Evolutionary conservation across 257 asterid genomes (phyloP).

Genomic region (Solanum dulcamara): DNA sequence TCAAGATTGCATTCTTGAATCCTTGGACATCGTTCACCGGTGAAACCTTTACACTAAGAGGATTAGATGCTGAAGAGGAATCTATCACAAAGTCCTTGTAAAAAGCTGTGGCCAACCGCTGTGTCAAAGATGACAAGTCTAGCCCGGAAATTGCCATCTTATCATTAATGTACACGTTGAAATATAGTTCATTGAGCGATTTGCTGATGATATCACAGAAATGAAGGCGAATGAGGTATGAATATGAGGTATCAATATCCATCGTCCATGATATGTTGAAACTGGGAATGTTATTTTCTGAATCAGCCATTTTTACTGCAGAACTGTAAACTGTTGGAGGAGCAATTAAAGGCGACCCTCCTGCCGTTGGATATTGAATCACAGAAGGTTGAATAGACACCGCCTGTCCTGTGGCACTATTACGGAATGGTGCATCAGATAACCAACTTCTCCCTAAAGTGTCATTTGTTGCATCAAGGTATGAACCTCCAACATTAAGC

Average conservation of each 20-base stretch:
- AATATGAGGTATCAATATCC: conserved; percentile 44
- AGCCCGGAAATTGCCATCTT: conserved; percentile 39
- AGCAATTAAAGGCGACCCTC: conserved; percentile 70
- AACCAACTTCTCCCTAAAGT: conserved; percentile 37
- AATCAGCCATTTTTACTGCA: conserved; percentile 65
- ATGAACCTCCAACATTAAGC: conserved; percentile 44
- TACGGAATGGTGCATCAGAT: conserved; percentile 41
- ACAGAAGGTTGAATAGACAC: conserved; percentile 37
- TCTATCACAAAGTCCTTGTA: conserved; percentile 33
- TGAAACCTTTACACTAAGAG: conserved; percentile 22
- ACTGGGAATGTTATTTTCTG: conserved; percentile 44
- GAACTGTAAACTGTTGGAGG: conserved; percentile 74
- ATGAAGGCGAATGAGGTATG: conserved; percentile 73
- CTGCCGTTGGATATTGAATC: conserved; percentile 50
- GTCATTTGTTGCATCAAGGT: conserved; percentile 19
- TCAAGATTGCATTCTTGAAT: conserved; percentile 26
- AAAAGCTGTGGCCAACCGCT: conserved; percentile 17
- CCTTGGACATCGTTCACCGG: conserved; percentile 27
- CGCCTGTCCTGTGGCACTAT: conserved; percentile 21
- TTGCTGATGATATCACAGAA: conserved; percentile 83
- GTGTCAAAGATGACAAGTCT: conserved; percentile 23
- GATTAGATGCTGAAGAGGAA: conserved; percentile 15
- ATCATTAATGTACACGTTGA: conserved; percentile 72
- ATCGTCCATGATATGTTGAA: conserved; percentile 76
- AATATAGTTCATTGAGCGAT: conserved; percentile 60